These are phyloP conservation scores for Candida ponderosae DNA, from an alignment of 805 yeast genomes.

Conservation along the genomic window DNA sequence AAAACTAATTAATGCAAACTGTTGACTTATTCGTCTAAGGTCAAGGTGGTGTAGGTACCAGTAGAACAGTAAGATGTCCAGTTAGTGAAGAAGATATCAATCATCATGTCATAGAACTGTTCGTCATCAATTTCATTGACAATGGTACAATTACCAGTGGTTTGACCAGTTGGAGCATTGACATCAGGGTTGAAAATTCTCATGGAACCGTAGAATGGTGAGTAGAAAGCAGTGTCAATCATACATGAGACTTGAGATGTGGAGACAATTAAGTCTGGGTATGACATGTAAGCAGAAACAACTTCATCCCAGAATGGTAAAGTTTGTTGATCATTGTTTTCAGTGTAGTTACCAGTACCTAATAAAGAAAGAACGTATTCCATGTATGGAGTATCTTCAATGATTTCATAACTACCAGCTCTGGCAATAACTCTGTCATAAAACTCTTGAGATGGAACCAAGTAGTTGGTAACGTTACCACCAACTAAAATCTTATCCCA, in stretches of 20 bases:
- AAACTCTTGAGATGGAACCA: conserved; percentile 30
- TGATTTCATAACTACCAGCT: conserved; percentile 25
- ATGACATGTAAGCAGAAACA: conserved; percentile 28
- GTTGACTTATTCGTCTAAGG: not conserved
- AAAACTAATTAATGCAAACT: too few relatives aligned
- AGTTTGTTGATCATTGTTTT: conserved; percentile 24
- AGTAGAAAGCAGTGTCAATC: conserved; percentile 31
- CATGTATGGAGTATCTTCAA: conserved; percentile 23
- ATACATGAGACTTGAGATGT: conserved; percentile 25
- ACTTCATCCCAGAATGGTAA: conserved; percentile 38
- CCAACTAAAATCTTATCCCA: conserved; percentile 33
- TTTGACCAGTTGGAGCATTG: conserved; percentile 26
- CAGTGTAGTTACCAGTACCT: conserved; percentile 27
- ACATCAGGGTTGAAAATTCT: conserved; percentile 30
- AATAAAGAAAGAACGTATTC: conserved; percentile 22
- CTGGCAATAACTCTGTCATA: conserved; percentile 26
- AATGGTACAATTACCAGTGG: conserved; percentile 29
- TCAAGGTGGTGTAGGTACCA: not conserved
- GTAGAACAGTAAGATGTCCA: conserved; percentile 29
- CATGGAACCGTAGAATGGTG: conserved; percentile 34
- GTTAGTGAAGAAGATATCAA: conserved; percentile 26
- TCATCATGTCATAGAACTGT: conserved; percentile 22
- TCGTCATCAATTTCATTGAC: conserved; percentile 25
- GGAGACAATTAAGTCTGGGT: conserved; percentile 26
- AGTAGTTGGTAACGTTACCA: conserved; percentile 33